Conservation (phyloP, 2,329 filamentous ascomycete genomes). For the Aspergillus novoparasiticus region DNA sequence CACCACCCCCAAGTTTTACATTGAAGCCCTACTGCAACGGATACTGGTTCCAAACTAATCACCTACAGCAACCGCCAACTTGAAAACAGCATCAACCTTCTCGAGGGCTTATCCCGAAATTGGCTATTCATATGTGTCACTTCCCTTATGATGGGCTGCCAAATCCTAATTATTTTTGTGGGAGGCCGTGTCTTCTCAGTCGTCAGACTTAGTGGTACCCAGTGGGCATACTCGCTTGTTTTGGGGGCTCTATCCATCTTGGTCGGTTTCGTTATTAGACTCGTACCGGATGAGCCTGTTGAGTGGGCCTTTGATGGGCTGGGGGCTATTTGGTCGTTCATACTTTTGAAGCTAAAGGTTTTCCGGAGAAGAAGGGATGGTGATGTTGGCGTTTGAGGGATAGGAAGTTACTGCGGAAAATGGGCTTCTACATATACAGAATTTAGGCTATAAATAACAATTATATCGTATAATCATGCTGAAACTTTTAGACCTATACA, state of each 20-base stretch:
- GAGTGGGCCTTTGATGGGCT: background rate
- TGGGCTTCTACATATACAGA: background rate
- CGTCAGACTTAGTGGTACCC: slow-evolving; percentile 50
- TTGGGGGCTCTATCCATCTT: background rate
- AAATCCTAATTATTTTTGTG: slow-evolving; percentile 61
- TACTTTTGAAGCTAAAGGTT: too few relatives aligned
- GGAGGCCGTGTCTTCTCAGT: slow-evolving; percentile 59
- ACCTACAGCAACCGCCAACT: slow-evolving; percentile 56
- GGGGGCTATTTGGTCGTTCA: background rate
- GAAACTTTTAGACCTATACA: background rate
- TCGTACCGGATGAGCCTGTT: background rate
- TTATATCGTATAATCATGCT: background rate
- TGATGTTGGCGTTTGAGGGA: background rate
- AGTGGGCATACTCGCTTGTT: slow-evolving; percentile 48
- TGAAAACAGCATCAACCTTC: slow-evolving; percentile 65
- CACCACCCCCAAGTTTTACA: background rate
- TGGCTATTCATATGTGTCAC: slow-evolving; percentile 62
- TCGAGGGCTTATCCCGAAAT: slow-evolving; percentile 60
- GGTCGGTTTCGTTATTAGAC: background rate
- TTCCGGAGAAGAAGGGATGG: background rate
- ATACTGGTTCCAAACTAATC: background rate
- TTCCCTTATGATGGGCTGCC: slow-evolving; percentile 59
- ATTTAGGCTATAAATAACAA: background rate
- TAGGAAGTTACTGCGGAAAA: too few relatives aligned
- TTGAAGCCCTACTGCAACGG: background rate